phyloP scores from a whole-genome alignment of 2,329 filamentous ascomycete genomes.

The Colletotrichum sojae region DNA sequence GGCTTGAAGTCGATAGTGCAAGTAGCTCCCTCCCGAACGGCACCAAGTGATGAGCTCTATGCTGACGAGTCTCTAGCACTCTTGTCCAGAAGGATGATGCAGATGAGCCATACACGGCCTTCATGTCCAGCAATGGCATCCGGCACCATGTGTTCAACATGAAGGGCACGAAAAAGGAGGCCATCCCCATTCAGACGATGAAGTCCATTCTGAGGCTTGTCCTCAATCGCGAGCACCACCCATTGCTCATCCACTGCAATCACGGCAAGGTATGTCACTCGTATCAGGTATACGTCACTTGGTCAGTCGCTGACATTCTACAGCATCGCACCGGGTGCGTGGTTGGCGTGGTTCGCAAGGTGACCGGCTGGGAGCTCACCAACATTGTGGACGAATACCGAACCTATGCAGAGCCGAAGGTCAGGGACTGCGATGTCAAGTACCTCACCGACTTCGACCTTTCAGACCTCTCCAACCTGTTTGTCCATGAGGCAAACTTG shows the following conservation, averaged over 20 bases:
- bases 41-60: no score
- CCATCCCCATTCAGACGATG: slow-evolving; percentile 78
- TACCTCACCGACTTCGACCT: slow-evolving; percentile 69
- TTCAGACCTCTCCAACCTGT: slow-evolving; percentile 54
- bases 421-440: slow-evolving; percentile 71
- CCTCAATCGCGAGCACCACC: slow-evolving; percentile 81
- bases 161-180: slow-evolving; percentile 88
- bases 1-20: slow-evolving; percentile 85
- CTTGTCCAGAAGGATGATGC: slow-evolving; percentile 74
- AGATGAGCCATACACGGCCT: slow-evolving; percentile 67
- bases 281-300: background rate
- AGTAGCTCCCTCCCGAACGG: slow-evolving; percentile 48
- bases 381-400: slow-evolving; percentile 81
- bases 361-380: slow-evolving; percentile 75
- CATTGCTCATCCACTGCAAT: slow-evolving; percentile 91
- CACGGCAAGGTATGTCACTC: slow-evolving; percentile 77
- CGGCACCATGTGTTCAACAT: slow-evolving; percentile 82
- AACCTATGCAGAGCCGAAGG: slow-evolving; percentile 73
- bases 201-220: slow-evolving; percentile 79
- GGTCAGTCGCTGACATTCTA: background rate
- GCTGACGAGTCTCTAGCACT: slow-evolving; percentile 60
- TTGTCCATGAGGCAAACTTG: slow-evolving; percentile 46
- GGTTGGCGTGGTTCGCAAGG: slow-evolving; percentile 82
- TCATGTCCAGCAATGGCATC: slow-evolving; percentile 78
- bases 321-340: slow-evolving; percentile 92